These are phyloP conservation scores for Claviceps lovelessii DNA, from an alignment of 2,329 filamentous ascomycete genomes.

Conservation along the genomic window DNA sequence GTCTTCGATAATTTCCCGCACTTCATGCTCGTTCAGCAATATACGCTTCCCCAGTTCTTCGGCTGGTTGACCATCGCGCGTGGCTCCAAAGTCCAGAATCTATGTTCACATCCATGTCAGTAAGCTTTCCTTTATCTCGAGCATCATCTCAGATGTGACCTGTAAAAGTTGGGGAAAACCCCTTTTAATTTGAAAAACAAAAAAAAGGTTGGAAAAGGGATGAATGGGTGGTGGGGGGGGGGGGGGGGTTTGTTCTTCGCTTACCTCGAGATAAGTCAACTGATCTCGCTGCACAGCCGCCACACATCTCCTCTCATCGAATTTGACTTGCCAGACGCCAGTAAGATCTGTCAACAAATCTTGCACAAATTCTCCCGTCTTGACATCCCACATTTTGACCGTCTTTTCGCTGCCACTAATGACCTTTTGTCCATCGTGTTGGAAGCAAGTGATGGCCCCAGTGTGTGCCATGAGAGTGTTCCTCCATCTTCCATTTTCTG, in stretches of 20 bases:
- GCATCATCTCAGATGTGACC: not conserved
- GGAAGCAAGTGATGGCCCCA: conserved; percentile 95
- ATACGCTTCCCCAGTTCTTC: conserved; percentile 69
- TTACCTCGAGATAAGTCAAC: conserved; percentile 89
- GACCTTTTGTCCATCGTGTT: conserved; percentile 92
- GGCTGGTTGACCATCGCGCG: conserved; percentile 68
- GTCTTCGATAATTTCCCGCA: conserved; percentile 35
- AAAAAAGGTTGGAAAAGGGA: too few species aligned
- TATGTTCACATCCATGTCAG: conserved; percentile 21
- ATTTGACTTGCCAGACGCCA: conserved; percentile 98
- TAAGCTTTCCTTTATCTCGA: not conserved
- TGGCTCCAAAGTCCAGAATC: conserved; percentile 95
- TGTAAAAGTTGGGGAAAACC: not conserved
- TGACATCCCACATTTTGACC: conserved; percentile 96
- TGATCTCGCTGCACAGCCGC: conserved; percentile 88
- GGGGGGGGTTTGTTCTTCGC: conserved; percentile 14
- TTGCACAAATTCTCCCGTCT: conserved; percentile 79
- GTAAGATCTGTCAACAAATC: conserved; percentile 86
- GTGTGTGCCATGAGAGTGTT: conserved; percentile 86
- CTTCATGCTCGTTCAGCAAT: conserved; percentile 43
- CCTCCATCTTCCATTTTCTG: conserved; percentile 79
- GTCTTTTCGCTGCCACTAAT: conserved; percentile 93
- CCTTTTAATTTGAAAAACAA: too few species aligned
- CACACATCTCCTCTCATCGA: conserved; percentile 88
- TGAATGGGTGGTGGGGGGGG: too few species aligned